A percentile compares a stretch with the other conserved stretches of the same genome.
phyloP scores from a whole-genome alignment of 345 rosid genomes.

The Citrus reticulata region DNA sequence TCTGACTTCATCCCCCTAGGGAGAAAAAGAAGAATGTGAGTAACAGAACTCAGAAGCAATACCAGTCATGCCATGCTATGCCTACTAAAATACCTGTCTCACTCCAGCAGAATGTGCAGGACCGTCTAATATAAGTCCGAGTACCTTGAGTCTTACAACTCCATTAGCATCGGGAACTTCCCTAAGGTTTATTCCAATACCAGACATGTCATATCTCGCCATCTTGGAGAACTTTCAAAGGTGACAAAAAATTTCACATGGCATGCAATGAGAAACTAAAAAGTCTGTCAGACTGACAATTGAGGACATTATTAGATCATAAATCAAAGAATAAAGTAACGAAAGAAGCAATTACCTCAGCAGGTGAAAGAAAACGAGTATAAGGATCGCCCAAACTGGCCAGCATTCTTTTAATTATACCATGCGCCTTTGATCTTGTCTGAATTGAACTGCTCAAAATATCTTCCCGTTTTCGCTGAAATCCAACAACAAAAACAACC shows the following conservation, averaged over 20 bases:
- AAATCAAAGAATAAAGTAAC: background rate
- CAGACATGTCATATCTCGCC: conserved; percentile 91
- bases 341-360: conserved; percentile 48
- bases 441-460: conserved; percentile 51
- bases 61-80: background rate
- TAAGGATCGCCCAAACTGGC: conserved; percentile 85
- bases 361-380: conserved; percentile 82
- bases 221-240: conserved; percentile 84
- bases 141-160: conserved; percentile 61
- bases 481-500: background rate
- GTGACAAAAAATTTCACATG: conserved; percentile 23
- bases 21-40: conserved; percentile 12
- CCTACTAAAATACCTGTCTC: conserved; percentile 53
- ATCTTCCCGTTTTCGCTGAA: conserved; percentile 66
- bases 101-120: conserved; percentile 86
- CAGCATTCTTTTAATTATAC: conserved; percentile 70
- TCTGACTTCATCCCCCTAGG: conserved; percentile 79
- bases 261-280: conserved; percentile 33
- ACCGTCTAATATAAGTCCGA: conserved; percentile 83
- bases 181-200: conserved; percentile 91
- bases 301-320: background rate
- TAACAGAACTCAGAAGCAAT: background rate
- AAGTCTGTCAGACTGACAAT: conserved; percentile 15
- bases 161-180: conserved; percentile 78
- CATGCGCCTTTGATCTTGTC: conserved; percentile 79